These are phyloP conservation scores for Rachicladosporium sp. DNA, from an alignment of 2,329 filamentous ascomycete species.

Conservation along the genomic window DNA sequence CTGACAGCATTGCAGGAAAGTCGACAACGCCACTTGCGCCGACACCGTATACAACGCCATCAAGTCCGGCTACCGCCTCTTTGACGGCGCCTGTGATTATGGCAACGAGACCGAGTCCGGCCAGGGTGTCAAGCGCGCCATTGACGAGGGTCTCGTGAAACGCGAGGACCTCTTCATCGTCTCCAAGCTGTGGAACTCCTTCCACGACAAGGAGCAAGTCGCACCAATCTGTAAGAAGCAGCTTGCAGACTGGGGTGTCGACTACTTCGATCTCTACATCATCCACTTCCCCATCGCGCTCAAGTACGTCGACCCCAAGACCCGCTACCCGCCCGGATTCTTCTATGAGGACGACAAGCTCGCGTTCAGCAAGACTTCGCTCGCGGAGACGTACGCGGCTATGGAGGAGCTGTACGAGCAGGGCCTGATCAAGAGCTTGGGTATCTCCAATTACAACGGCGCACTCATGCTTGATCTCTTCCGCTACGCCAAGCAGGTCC, in stretches of 20 bases:
- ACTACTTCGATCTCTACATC: constrained; percentile 65
- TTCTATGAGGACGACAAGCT: constrained; percentile 50
- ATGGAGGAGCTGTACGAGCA: constrained; percentile 63
- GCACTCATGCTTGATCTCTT: constrained; percentile 62
- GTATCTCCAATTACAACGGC: constrained; percentile 37
- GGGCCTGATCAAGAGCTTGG: constrained; percentile 48
- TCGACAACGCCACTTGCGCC: constrained; percentile 24
- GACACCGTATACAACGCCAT: constrained; percentile 60
- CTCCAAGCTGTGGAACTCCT: constrained; percentile 81
- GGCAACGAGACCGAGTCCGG: constrained; percentile 66
- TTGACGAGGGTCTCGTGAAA: constrained; percentile 63
- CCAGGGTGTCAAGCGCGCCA: constrained; percentile 44
- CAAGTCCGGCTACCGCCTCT: constrained; percentile 42
- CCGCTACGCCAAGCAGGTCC: constrained; percentile 60
- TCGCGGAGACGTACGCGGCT: constrained; percentile 71
- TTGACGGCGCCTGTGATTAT: constrained; percentile 52
- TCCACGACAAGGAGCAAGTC: constrained; percentile 63
- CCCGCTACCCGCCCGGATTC: constrained; percentile 28
- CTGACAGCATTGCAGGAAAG: no score
- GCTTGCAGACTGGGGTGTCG: constrained; percentile 65
- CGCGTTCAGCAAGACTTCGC: constrained; percentile 53
- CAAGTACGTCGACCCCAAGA: constrained; percentile 9
- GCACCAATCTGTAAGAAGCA: constrained; percentile 59
- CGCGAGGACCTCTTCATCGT: constrained; percentile 80
- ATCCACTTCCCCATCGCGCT: constrained; percentile 28